A percentile compares a stretch with the other conserved stretches of the same genome.
These are phyloP conservation scores for Colletotrichum ledebouriae DNA, from an alignment of 2,329 filamentous ascomycete genomes.

Conservation along the genomic window DNA sequence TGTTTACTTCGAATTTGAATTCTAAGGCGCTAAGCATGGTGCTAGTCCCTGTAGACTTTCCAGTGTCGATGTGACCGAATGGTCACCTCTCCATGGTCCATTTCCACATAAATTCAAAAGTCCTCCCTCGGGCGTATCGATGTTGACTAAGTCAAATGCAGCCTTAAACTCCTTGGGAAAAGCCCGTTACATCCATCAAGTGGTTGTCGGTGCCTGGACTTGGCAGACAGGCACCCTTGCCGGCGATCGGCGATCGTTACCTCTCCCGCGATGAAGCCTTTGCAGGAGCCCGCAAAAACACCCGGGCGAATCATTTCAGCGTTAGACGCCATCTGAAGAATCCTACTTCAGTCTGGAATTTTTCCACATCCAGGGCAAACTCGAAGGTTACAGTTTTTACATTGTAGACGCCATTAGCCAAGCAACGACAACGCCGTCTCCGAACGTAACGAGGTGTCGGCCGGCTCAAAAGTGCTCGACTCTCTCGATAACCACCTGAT, in stretches of 20 bases:
- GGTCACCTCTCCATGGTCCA: no score
- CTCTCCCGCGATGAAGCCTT: constrained; percentile 1
- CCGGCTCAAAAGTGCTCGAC: no score
- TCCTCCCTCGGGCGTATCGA: not conserved
- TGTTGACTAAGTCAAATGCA: not conserved
- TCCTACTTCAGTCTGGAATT: not conserved
- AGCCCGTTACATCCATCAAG: not conserved
- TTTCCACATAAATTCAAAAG: not conserved
- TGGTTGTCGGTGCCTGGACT: not conserved
- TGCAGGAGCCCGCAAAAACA: constrained; percentile 10
- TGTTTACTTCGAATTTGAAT: no score
- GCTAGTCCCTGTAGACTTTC: no score
- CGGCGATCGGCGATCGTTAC: constrained; percentile 5
- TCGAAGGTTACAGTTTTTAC: not conserved
- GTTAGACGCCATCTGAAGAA: not conserved
- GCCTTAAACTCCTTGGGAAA: not conserved
- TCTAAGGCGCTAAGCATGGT: no score
- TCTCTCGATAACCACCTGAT: no score
- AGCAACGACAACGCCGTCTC: not conserved
- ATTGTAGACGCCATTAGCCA: not conserved
- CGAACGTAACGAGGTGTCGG: not conserved
- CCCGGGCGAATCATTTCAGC: not conserved
- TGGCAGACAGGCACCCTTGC: not conserved
- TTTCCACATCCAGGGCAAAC: not conserved
- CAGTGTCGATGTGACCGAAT: no score